Percentiles rank a stretch among this genome's conserved stretches.
phyloP scores from a whole-genome alignment of 2,329 filamentous ascomycete genomes.

The Thyridium curvatum region DNA sequence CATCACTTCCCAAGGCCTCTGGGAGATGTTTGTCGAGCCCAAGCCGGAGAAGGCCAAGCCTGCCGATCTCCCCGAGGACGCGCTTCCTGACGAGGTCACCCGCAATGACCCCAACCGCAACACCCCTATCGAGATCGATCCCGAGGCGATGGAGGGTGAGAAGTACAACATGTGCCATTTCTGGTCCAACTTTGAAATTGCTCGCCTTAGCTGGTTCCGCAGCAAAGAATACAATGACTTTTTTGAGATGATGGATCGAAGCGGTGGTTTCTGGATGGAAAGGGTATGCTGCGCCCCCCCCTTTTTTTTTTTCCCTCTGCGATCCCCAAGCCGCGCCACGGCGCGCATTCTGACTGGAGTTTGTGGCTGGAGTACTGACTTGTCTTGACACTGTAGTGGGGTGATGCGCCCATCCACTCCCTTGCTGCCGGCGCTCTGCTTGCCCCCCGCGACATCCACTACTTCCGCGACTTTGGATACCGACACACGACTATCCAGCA shows the following conservation, averaged over 20 bases:
- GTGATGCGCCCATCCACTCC: slow-evolving; percentile 96
- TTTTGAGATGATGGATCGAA: slow-evolving; percentile 97
- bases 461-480: slow-evolving; percentile 98
- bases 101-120: slow-evolving; percentile 66
- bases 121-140: slow-evolving; percentile 73
- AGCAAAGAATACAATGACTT: slow-evolving; percentile 98
- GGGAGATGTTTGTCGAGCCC: slow-evolving; percentile 97
- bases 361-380: neutral
- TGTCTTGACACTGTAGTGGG: slow-evolving; percentile 59
- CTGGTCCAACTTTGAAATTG: slow-evolving; percentile 99
- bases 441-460: slow-evolving; percentile 79
- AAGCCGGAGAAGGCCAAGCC: slow-evolving; percentile 58
- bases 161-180: slow-evolving; percentile 99
- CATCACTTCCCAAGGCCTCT: slow-evolving; percentile 82
- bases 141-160: slow-evolving; percentile 93
- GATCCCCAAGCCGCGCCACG: neutral
- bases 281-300: slow-evolving; percentile 50
- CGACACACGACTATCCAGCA: slow-evolving; percentile 98
- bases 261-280: slow-evolving; percentile 99
- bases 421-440: slow-evolving; percentile 88
- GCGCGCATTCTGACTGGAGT: neutral
- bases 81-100: slow-evolving; percentile 75
- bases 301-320: neutral
- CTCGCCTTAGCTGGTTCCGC: slow-evolving; percentile 87
- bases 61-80: slow-evolving; percentile 50